Conservation (phyloP, 106 monocot genomes). For the Hemerocallis citrina region DNA sequence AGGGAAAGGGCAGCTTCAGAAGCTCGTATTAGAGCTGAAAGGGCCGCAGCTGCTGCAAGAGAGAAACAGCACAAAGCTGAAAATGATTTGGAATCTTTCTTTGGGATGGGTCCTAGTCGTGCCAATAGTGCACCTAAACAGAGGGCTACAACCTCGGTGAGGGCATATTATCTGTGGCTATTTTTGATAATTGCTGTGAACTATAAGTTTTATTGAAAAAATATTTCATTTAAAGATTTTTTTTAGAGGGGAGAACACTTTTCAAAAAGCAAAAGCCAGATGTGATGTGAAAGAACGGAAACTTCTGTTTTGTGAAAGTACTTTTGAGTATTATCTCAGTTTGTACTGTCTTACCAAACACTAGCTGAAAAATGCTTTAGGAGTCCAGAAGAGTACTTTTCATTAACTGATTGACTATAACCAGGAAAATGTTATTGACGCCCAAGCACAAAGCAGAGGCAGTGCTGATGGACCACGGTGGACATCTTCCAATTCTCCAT, state of each 20-base stretch:
- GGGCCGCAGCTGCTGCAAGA: constrained; percentile 18
- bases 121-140: constrained; percentile 72
- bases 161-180: not conserved
- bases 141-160: constrained; percentile 42
- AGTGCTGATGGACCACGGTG: constrained; percentile 20
- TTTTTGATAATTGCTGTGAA: not conserved
- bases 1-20: constrained; percentile 11
- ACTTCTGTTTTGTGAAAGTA: too few species aligned
- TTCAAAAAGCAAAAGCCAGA: too few species aligned
- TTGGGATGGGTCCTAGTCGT: constrained; percentile 60
- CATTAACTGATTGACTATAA: not conserved
- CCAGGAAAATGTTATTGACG: constrained; percentile 63
- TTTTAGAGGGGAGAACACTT: too few species aligned
- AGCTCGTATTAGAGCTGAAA: constrained; percentile 19
- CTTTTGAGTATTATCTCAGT: too few species aligned
- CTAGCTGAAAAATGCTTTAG: too few species aligned
- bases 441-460: constrained; percentile 37
- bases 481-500: constrained; percentile 38
- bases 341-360: too few species aligned
- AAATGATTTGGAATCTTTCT: constrained; percentile 80
- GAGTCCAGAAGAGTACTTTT: too few species aligned
- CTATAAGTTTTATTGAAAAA: constrained; percentile 1
- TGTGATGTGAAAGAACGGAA: too few species aligned
- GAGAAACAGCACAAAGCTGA: constrained; percentile 51
- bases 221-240: constrained; percentile 13